Base-by-base conservation (phyloP, 306 rosid genomes). In the Benincasa hispida region DNA sequence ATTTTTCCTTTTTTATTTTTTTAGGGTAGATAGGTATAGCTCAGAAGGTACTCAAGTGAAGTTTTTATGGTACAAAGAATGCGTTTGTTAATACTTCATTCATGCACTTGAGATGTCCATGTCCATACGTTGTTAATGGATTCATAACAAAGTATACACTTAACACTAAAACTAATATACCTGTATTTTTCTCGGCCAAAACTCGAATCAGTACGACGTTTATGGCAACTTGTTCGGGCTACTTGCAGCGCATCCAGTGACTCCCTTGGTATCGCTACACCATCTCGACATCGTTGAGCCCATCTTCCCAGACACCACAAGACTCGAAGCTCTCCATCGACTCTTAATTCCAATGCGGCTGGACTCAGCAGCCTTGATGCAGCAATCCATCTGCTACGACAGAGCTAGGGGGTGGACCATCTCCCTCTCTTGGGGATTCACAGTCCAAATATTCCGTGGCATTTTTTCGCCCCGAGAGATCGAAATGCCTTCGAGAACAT, bases 251-350 rank as follows among this genome's bases (percentile, higher is more conserved):
- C 99, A 95, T 76, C 99, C 99, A 0, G 96, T 95, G 82, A 87
- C 93, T 13, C 98, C 99, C 24, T 86, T 95, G 72, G 99, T 95
- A 63, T 87, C 99, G 3, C 85, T 95, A 53, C 99, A 95, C 83
- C 99, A 95, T 86, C 96, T 95, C 19, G 99, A 95, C 79, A 91
- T 95, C 35, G 99, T 95, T 18, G 99, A 95, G 75, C 99, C 99
- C 45, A 92, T 95, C 79, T 95, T 95, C 84, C 99, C 99, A 0
- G 86, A 89, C 18, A 79, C 17, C 13, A 89, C 96, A 2, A 86
- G 91, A 9, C 75, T 92, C 12, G 81, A 90, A 81, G 96, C 98
- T 21, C 92, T 95, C 45, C 81, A 82, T 76, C 88, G 89, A 37
- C 96, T 95, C 15, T 78, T 78, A 0, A 56, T 83, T n/a, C 99